phyloP scores from a whole-genome alignment of 225 moss, liverwort and hornwort species.

The Ulota crispa region DNA sequence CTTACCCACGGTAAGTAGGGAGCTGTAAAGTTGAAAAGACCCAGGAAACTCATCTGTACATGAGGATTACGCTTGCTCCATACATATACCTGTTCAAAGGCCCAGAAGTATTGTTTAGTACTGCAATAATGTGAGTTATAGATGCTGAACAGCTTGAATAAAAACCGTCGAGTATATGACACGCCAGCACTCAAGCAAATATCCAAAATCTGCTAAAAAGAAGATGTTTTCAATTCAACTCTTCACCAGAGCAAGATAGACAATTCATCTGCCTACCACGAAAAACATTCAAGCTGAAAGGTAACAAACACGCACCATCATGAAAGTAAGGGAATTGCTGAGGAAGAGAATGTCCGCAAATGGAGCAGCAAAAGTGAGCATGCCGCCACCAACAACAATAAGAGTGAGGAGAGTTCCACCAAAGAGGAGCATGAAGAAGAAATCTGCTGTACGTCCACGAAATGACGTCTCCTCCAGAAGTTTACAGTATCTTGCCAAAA shows the following conservation, averaged over 20 bases:
- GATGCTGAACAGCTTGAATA: background rate
- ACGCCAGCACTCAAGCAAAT: background rate
- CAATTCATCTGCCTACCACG: background rate
- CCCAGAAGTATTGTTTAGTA: background rate
- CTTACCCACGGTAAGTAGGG: conserved; percentile 97
- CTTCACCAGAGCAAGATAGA: background rate
- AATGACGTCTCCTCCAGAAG: conserved; percentile 96
- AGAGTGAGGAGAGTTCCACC: conserved; percentile 85
- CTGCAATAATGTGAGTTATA: background rate
- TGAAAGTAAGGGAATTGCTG: conserved; percentile 96
- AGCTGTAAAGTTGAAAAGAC: conserved; percentile 98
- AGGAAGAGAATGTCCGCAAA: conserved; percentile 93
- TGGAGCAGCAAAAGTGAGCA: conserved; percentile 82
- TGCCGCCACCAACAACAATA: conserved; percentile 89
- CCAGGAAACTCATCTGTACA: conserved; percentile 99
- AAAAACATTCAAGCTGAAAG: background rate
- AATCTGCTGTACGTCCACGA: conserved; percentile 96
- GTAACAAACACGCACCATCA: conserved; percentile 71
- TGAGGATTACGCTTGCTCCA: conserved; percentile 99
- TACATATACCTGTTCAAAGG: conserved; percentile 79
- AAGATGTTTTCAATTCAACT: background rate
- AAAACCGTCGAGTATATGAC: background rate
- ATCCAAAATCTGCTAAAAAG: background rate
- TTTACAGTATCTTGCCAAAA: conserved; percentile 96
- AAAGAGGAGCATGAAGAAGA: conserved; percentile 98